Evolutionary conservation across 2,329 filamentous ascomycete genomes (phyloP).

Genomic region (Ambrosiella xylebori): DNA sequence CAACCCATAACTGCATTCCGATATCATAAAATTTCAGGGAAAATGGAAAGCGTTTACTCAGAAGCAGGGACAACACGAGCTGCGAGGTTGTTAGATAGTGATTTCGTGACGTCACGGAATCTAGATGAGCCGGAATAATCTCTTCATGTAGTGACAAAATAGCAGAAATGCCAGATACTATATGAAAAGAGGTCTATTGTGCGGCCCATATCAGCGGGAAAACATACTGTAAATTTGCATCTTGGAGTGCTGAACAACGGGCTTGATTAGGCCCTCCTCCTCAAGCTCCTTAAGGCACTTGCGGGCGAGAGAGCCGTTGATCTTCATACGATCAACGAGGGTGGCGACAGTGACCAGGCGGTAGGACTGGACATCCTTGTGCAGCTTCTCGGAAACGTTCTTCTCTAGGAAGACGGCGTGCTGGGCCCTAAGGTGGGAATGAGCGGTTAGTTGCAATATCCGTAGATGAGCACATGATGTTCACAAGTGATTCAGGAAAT

Average conservation of each 20-base stretch:
- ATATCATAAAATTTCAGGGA: constrained; percentile 9
- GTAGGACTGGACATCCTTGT: constrained; percentile 99
- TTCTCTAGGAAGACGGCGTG: constrained; percentile 99
- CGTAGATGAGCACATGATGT: no score
- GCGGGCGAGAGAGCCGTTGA: constrained; percentile 94
- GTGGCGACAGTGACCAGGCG: constrained; percentile 96
- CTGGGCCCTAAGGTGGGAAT: constrained; percentile 47
- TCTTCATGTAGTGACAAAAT: not conserved
- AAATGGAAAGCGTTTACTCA: constrained; percentile 10
- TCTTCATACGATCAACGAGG: constrained; percentile 98
- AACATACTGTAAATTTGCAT: constrained; percentile 88
- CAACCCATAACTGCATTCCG: constrained; percentile 13
- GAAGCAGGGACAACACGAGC: constrained; percentile 13
- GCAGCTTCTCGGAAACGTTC: constrained; percentile 89
- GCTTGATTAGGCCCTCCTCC: constrained; percentile 97
- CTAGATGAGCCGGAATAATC: not conserved
- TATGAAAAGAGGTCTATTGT: no score
- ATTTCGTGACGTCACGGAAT: not conserved
- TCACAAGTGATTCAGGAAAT: no score
- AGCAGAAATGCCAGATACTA: no score
- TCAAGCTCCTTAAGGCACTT: constrained; percentile 81
- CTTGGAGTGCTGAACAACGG: constrained; percentile 89
- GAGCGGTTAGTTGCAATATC: constrained; percentile 6
- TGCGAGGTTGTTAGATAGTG: constrained; percentile 8
- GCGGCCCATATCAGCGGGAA: not conserved